Conservation (phyloP, 2,329 filamentous ascomycete genomes). For the Aspergillus pseudotamarii region DNA sequence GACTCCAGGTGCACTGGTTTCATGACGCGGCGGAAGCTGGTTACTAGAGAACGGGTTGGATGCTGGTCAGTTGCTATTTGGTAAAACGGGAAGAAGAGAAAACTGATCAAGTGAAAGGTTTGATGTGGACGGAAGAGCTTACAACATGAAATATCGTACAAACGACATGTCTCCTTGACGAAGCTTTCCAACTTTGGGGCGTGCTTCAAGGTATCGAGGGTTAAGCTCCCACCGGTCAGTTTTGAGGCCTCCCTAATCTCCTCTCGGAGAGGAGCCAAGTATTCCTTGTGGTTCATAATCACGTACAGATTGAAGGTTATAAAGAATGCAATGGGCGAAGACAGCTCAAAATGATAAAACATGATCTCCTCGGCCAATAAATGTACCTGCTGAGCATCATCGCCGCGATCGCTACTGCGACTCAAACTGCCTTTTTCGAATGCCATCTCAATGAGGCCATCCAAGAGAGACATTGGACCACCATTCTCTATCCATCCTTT, state of each 20-base stretch:
- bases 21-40: neutral
- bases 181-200: neutral
- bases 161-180: neutral
- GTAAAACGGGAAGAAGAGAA: no score
- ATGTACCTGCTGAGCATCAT: neutral
- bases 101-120: no score
- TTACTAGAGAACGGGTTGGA: neutral
- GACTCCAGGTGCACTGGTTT: neutral
- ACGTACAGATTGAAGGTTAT: neutral
- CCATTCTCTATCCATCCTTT: neutral
- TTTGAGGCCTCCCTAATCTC: neutral
- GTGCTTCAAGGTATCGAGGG: neutral
- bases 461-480: neutral
- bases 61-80: neutral
- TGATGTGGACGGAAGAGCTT: neutral
- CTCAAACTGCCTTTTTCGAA: neutral
- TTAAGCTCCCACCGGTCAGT: neutral
- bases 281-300: neutral
- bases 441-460: neutral
- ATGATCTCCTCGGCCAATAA: neutral
- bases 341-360: neutral
- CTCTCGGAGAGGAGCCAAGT: neutral
- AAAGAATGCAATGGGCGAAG: neutral
- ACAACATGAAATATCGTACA: neutral
- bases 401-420: neutral